A percentile compares a stretch with the other conserved stretches of the same genome.
phyloP scores from a whole-genome alignment of 495 filamentous ascomycete genomes.

The Rhypophila decipiens region DNA sequence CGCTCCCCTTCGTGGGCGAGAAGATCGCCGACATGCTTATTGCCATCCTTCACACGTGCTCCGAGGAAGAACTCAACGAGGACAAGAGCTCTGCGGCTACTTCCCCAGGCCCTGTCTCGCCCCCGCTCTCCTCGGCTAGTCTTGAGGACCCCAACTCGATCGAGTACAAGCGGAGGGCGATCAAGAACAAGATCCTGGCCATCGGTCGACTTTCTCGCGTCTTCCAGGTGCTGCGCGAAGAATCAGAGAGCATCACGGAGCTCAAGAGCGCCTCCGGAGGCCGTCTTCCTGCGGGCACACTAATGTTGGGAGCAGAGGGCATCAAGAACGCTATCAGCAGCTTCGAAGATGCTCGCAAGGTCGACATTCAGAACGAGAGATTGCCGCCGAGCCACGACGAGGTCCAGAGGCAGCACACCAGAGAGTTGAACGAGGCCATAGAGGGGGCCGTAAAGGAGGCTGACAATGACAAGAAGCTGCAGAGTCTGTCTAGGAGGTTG shows the following conservation, averaged over 20 bases:
- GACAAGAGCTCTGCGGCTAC: conserved; percentile 54
- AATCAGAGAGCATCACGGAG: conserved; percentile 93
- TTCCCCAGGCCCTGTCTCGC: conserved; percentile 62
- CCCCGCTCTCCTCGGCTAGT: conserved; percentile 43
- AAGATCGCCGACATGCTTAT: conserved; percentile 99
- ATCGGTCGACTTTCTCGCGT: conserved; percentile 95
- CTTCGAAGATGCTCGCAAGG: conserved; percentile 97
- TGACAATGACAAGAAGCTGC: conserved; percentile 82
- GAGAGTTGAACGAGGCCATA: conserved; percentile 72
- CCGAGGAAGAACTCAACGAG: conserved; percentile 89
- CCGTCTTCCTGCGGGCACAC: conserved; percentile 85
- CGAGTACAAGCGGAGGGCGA: conserved; percentile 88
- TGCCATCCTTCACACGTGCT: conserved; percentile 94
- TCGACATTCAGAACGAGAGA: conserved; percentile 93
- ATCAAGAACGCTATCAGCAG: conserved; percentile 98
- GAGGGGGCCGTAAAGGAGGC: conserved; percentile 79
- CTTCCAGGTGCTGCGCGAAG: conserved; percentile 96
- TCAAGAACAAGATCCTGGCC: conserved; percentile 99
- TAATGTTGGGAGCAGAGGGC: conserved; percentile 96
- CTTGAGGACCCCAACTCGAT: conserved; percentile 70
- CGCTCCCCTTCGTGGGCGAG: conserved; percentile 94
- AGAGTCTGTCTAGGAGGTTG: conserved; percentile 77
- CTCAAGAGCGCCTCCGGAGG: conserved; percentile 95
- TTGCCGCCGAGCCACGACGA: conserved; percentile 90
- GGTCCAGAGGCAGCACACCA: conserved; percentile 69